These are phyloP conservation scores for Phialemonium atrogriseum DNA, from an alignment of 2,329 filamentous ascomycete genomes.

Conservation along the genomic window DNA sequence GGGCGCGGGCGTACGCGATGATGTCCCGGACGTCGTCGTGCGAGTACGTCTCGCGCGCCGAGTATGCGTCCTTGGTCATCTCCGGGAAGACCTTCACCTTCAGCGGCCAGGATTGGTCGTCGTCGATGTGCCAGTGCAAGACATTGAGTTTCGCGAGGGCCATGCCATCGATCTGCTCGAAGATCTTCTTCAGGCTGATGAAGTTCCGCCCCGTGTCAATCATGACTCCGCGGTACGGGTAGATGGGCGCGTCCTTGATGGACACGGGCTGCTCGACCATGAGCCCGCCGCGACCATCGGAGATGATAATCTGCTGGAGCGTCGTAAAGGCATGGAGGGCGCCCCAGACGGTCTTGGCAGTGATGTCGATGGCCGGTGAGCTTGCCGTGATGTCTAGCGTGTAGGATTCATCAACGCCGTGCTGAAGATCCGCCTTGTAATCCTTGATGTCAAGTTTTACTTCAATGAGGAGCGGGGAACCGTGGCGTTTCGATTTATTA, in stretches of 20 bases:
- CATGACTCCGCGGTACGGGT: constrained; percentile 47
- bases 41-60: constrained; percentile 35
- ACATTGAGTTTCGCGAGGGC: constrained; percentile 48
- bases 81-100: constrained; percentile 39
- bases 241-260: constrained; percentile 41
- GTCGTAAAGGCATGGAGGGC: constrained; percentile 48
- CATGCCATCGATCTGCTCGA: constrained; percentile 46
- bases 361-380: constrained; percentile 33
- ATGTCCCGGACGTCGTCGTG: constrained; percentile 32
- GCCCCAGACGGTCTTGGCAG: constrained; percentile 42
- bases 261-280: constrained; percentile 44
- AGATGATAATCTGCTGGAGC: constrained; percentile 47
- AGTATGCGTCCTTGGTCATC: constrained; percentile 47
- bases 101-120: constrained; percentile 47
- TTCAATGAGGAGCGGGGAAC: constrained; percentile 28
- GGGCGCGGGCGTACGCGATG: constrained; percentile 40
- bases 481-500: no score
- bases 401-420: constrained; percentile 51
- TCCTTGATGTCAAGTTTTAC: constrained; percentile 38
- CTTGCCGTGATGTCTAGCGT: constrained; percentile 31
- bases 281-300: constrained; percentile 31
- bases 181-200: constrained; percentile 39
- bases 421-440: constrained; percentile 36
- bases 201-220: constrained; percentile 47
- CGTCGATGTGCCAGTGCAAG: constrained; percentile 48